Percentiles rank a stretch among this genome's conserved stretches.
Conservation (phyloP, 768 basidiomycete species). For the Phaeotremella skinneri region DNA sequence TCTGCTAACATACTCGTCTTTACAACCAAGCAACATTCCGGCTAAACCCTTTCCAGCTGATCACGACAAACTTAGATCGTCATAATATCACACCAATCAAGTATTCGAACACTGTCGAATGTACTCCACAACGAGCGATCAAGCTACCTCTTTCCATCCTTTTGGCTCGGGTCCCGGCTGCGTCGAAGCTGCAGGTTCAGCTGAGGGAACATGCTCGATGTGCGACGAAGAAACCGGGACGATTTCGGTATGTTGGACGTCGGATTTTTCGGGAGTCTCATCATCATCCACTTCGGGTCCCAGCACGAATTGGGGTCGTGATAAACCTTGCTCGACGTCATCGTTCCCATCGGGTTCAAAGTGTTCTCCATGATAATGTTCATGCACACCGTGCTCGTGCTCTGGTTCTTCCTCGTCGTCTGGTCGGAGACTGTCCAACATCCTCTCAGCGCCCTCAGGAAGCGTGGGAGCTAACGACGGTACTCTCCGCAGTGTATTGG, state of each 20-base stretch:
- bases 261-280: slow-evolving; percentile 13
- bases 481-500: slow-evolving; percentile 13
- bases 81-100: no score
- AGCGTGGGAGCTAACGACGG: slow-evolving; percentile 46
- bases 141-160: slow-evolving; percentile 25
- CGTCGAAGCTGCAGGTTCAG: slow-evolving; percentile 8
- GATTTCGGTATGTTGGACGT: slow-evolving; percentile 25
- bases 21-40: no score
- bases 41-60: no score
- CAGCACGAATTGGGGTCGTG: slow-evolving; percentile 43
- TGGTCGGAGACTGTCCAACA: slow-evolving; percentile 48
- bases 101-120: no score
- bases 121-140: no score
- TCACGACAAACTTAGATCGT: no score
- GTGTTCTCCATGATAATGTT: slow-evolving; percentile 17
- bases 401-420: slow-evolving; percentile 23
- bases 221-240: neutral
- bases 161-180: slow-evolving; percentile 1
- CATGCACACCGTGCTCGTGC: slow-evolving; percentile 36
- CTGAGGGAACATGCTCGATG: neutral
- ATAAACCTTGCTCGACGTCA: neutral
- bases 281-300: slow-evolving; percentile 27
- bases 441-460: slow-evolving; percentile 50
- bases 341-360: neutral
- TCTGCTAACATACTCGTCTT: no score